Conservation (phyloP, 2,329 filamentous ascomycete genomes). For the Helicocarpus griseus region DNA sequence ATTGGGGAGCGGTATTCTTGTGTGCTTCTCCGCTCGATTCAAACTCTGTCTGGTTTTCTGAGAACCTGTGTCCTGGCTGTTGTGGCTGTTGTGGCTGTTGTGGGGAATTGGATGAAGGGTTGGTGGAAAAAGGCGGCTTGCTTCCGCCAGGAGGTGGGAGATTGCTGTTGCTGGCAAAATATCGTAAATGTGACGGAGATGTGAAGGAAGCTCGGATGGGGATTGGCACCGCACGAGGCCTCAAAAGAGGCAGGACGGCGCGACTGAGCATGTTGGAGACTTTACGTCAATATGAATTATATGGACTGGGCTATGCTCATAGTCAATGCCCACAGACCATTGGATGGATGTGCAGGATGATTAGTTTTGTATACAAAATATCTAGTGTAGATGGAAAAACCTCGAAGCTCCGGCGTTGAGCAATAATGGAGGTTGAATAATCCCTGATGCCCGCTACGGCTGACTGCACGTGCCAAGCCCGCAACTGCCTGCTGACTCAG, state of each 20-base stretch:
- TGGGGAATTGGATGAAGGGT: constrained; percentile 8
- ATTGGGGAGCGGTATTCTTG: constrained; percentile 21
- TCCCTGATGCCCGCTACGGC: not conserved
- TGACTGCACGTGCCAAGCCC: not conserved
- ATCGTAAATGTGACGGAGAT: constrained; percentile 24
- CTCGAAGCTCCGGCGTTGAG: no score
- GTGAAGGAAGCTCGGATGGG: constrained; percentile 26
- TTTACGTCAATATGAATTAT: constrained; percentile 11
- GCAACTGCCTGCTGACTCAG: not conserved
- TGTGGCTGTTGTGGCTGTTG: constrained; percentile 2
- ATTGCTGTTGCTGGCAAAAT: constrained; percentile 30
- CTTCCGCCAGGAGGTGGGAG: constrained; percentile 20
- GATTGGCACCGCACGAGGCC: constrained; percentile 30
- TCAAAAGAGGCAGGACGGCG: constrained; percentile 35
- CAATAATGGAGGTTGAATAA: no score
- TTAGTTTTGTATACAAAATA: no score
- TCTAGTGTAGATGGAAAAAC: no score
- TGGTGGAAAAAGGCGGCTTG: constrained; percentile 13
- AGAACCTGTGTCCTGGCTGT: constrained; percentile 17
- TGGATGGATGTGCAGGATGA: no score
- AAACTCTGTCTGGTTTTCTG: constrained; percentile 31
- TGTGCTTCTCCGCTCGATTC: constrained; percentile 25
- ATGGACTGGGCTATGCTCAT: constrained; percentile 13
- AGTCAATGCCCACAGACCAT: constrained; percentile 7
- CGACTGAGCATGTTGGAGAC: constrained; percentile 34